These are phyloP conservation scores for Epicoccum nigrum DNA, from an alignment of 2,329 filamentous ascomycete species.

Conservation along the genomic window DNA sequence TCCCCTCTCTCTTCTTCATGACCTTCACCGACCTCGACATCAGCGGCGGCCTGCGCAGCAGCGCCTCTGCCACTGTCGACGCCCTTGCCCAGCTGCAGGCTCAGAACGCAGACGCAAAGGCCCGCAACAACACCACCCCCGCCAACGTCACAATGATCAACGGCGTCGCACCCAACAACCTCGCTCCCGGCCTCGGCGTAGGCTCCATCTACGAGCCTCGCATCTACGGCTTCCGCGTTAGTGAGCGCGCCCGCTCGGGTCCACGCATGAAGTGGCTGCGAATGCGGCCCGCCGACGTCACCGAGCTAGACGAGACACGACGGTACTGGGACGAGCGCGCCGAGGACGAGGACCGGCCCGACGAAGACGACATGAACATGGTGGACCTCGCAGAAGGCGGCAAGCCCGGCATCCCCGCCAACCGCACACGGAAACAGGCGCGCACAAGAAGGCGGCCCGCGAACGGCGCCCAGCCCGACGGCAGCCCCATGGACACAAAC, in stretches of 20 bases:
- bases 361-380: constrained; percentile 49
- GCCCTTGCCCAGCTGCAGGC: constrained; percentile 45
- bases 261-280: constrained; percentile 97
- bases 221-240: constrained; percentile 96
- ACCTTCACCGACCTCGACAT: constrained; percentile 97
- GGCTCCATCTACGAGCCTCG: constrained; percentile 90
- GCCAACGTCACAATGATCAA: constrained; percentile 65
- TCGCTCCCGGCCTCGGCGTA: constrained; percentile 82
- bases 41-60: constrained; percentile 70
- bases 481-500: constrained; percentile 51
- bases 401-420: constrained; percentile 30
- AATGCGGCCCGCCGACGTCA: constrained; percentile 78
- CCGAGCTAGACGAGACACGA: constrained; percentile 77
- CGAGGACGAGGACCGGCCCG: constrained; percentile 51
- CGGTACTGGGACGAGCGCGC: constrained; percentile 51
- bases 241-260: constrained; percentile 84
- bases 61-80: constrained; percentile 41
- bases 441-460: constrained; percentile 44
- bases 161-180: constrained; percentile 83
- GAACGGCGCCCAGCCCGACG: constrained; percentile 34
- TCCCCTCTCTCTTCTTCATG: constrained; percentile 96
- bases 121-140: constrained; percentile 43
- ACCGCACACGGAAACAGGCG: constrained; percentile 47
- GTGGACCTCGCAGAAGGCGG: constrained; percentile 44
- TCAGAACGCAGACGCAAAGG: constrained; percentile 42